phyloP scores from a whole-genome alignment of 1,284 basidiomycete genomes.

The Somion occarium region DNA sequence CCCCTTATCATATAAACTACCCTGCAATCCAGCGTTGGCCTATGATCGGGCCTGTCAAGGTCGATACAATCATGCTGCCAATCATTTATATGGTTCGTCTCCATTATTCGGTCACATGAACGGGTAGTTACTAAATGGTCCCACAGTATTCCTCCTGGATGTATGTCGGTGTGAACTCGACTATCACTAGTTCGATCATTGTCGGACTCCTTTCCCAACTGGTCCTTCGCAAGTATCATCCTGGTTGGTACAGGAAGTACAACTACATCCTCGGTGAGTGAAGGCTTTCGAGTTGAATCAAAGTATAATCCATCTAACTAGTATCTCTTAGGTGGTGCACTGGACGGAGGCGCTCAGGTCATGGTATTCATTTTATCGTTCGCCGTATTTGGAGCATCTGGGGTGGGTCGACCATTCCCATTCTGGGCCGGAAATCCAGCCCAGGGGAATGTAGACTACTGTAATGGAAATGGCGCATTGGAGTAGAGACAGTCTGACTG shows the following conservation, averaged over 20 bases:
- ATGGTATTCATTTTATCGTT: slow-evolving; percentile 67
- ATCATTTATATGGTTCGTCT: slow-evolving; percentile 45
- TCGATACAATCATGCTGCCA: slow-evolving; percentile 46
- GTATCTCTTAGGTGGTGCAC: slow-evolving; percentile 34
- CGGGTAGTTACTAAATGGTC: slow-evolving; percentile 4
- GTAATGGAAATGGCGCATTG: slow-evolving; percentile 52
- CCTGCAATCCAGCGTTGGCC: slow-evolving; percentile 39
- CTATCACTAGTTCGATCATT: slow-evolving; percentile 43
- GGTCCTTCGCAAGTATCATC: slow-evolving; percentile 53
- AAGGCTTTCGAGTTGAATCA: background rate
- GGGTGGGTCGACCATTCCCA: slow-evolving; percentile 47
- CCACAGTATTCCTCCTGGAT: slow-evolving; percentile 40
- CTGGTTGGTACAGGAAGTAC: slow-evolving; percentile 54
- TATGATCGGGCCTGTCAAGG: slow-evolving; percentile 41
- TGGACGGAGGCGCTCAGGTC: slow-evolving; percentile 66
- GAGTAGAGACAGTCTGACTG: slow-evolving; percentile 13
- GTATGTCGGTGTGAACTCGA: slow-evolving; percentile 48
- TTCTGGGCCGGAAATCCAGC: slow-evolving; percentile 53
- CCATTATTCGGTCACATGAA: background rate
- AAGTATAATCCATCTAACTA: background rate
- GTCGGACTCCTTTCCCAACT: slow-evolving; percentile 55
- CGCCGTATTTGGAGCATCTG: slow-evolving; percentile 64
- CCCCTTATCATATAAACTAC: background rate
- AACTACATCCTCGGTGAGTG: slow-evolving; percentile 57
- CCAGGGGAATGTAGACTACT: slow-evolving; percentile 50